Conservation (phyloP, 2,329 filamentous ascomycete species). For the Aspergillus floridensis region DNA sequence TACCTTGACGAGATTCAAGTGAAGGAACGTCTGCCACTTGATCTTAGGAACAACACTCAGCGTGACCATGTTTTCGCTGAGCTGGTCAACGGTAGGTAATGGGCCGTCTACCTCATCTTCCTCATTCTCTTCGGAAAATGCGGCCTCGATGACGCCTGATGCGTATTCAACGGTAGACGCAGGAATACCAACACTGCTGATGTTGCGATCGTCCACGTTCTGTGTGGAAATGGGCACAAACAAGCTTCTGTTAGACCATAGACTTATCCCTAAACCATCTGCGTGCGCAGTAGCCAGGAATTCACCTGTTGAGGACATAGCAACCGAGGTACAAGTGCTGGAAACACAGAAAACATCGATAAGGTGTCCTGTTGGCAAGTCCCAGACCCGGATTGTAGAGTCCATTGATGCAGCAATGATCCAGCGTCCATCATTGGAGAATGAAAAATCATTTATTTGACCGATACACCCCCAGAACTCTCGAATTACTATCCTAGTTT, state of each 20-base stretch:
- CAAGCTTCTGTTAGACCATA: conserved; percentile 92
- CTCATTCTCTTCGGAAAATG: conserved; percentile 60
- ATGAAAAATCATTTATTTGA: conserved; percentile 75
- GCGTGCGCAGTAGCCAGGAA: conserved; percentile 88
- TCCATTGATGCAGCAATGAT: conserved; percentile 84
- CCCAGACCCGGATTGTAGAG: conserved; percentile 81
- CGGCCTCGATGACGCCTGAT: conserved; percentile 70
- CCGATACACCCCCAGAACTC: conserved; percentile 82
- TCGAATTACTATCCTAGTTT: conserved; percentile 85
- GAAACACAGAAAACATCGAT: conserved; percentile 86
- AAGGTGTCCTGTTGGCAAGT: conserved; percentile 89
- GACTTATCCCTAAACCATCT: conserved; percentile 78
- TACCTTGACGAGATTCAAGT: conserved; percentile 79
- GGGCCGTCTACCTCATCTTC: conserved; percentile 52
- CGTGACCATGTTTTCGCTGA: conserved; percentile 79
- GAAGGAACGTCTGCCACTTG: conserved; percentile 89
- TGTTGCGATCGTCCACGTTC: conserved; percentile 75
- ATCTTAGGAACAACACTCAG: conserved; percentile 86
- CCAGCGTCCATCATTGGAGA: conserved; percentile 93
- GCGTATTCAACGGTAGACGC: conserved; percentile 82
- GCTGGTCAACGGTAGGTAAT: conserved; percentile 65
- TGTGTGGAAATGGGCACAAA: conserved; percentile 86
- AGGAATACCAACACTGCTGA: conserved; percentile 64
- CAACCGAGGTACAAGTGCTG: conserved; percentile 75
- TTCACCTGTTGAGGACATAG: conserved; percentile 87